phyloP scores from a whole-genome alignment of 2,329 filamentous ascomycete species.

The Mycogone perniciosa region DNA sequence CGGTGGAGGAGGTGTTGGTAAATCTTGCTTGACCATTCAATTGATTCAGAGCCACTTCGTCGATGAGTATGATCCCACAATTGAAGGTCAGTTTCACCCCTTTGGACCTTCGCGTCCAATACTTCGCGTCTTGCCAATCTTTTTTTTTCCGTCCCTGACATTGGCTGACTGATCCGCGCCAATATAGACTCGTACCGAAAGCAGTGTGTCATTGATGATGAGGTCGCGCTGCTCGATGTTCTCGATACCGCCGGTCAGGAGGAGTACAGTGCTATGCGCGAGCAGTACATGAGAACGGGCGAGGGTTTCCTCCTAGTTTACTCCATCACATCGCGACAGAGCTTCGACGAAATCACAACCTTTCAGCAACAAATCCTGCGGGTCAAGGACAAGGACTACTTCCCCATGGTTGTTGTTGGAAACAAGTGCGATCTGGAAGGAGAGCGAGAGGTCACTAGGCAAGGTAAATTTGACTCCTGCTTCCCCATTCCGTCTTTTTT shows the following conservation, averaged over 20 bases:
- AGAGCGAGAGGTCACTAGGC: constrained; percentile 84
- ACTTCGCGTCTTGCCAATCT: neutral
- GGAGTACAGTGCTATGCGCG: constrained; percentile 98
- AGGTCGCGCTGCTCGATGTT: constrained; percentile 94
- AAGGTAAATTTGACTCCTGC: constrained; percentile 58
- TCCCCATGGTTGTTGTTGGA: constrained; percentile 96
- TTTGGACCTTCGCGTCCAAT: neutral
- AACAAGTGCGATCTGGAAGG: constrained; percentile 98
- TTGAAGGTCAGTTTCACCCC: constrained; percentile 68
- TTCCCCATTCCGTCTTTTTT: constrained; percentile 1
- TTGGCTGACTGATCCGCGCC: constrained; percentile 8
- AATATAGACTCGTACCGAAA: constrained; percentile 93
- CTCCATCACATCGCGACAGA: constrained; percentile 95
- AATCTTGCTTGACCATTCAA: constrained; percentile 98
- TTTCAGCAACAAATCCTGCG: constrained; percentile 98
- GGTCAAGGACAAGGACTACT: constrained; percentile 99
- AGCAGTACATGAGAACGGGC: constrained; percentile 99
- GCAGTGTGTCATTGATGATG: constrained; percentile 98
- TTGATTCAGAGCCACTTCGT: constrained; percentile 95
- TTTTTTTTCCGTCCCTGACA: constrained; percentile 1
- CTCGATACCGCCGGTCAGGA: constrained; percentile 97
- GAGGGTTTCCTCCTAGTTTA: constrained; percentile 97
- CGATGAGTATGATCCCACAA: constrained; percentile 98
- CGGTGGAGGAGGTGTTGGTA: constrained; percentile 95
- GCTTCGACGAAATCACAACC: constrained; percentile 96